Conservation (phyloP, 208 protist species). For the Naegleria lovaniensis region DNA sequence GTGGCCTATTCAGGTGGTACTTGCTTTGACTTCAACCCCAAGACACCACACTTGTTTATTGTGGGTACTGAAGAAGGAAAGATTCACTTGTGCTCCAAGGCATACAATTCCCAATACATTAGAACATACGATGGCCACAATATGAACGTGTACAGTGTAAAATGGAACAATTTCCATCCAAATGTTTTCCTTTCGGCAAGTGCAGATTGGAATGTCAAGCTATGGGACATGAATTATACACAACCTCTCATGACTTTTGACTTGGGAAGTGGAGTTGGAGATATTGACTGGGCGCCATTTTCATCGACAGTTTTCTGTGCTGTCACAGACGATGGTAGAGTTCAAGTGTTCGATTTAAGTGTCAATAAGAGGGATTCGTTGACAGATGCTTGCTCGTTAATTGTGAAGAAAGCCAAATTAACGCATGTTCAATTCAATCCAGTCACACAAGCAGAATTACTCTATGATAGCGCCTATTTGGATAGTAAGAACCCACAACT, state of each 20-base stretch:
- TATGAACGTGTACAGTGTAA: conserved; percentile 84
- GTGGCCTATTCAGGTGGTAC: conserved; percentile 80
- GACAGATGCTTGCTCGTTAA: conserved; percentile 69
- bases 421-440: conserved; percentile 89
- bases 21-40: conserved; percentile 88
- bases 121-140: conserved; percentile 82
- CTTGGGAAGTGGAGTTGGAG: conserved; percentile 84
- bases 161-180: conserved; percentile 90
- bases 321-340: conserved; percentile 87
- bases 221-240: conserved; percentile 79
- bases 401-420: conserved; percentile 90
- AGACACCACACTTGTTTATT: conserved; percentile 77
- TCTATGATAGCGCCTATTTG: neutral
- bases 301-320: conserved; percentile 88
- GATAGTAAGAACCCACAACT: neutral
- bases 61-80: conserved; percentile 91
- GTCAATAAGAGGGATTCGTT: conserved; percentile 91
- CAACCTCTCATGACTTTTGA: conserved; percentile 87
- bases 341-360: conserved; percentile 78
- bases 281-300: conserved; percentile 91
- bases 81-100: conserved; percentile 88
- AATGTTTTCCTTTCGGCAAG: conserved; percentile 87
- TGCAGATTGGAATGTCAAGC: conserved; percentile 92
- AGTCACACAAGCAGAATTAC: neutral
- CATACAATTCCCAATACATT: conserved; percentile 86